Conservation (phyloP, 345 rosid species). For the Raphanus sativus region DNA sequence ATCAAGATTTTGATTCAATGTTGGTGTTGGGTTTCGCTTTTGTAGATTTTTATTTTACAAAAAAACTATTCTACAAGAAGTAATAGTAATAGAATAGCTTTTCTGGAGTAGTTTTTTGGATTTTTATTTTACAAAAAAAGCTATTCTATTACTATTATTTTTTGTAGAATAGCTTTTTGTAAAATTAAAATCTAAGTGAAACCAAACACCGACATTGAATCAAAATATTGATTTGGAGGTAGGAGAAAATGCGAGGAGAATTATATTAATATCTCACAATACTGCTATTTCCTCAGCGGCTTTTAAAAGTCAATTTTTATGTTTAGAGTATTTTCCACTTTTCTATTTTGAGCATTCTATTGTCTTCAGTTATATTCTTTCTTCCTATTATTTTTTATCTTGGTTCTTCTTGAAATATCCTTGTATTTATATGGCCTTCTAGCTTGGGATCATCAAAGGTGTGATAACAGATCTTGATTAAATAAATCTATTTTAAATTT, state of each 20-base stretch:
- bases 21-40: not conserved
- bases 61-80: too few species aligned
- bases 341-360: constrained; percentile 37
- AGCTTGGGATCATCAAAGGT: not conserved
- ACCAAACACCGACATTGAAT: not conserved
- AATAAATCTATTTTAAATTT: too few species aligned
- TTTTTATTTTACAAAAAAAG: too few species aligned
- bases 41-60: not conserved
- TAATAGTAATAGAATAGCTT: not conserved
- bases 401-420: not conserved
- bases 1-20: not conserved
- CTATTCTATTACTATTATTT: too few species aligned
- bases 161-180: too few species aligned
- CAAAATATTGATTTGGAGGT: not conserved
- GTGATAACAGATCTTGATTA: not conserved
- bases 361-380: constrained; percentile 33
- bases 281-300: constrained; percentile 31
- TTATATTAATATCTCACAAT: constrained; percentile 6
- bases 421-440: not conserved
- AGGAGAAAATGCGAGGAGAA: constrained; percentile 15
- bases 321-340: constrained; percentile 48
- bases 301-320: constrained; percentile 43
- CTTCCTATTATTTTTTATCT: constrained; percentile 14
- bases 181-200: not conserved
- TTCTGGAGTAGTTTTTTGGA: too few species aligned